phyloP scores from a whole-genome alignment of 495 filamentous ascomycete genomes.

The Aspergillus conjunctus region DNA sequence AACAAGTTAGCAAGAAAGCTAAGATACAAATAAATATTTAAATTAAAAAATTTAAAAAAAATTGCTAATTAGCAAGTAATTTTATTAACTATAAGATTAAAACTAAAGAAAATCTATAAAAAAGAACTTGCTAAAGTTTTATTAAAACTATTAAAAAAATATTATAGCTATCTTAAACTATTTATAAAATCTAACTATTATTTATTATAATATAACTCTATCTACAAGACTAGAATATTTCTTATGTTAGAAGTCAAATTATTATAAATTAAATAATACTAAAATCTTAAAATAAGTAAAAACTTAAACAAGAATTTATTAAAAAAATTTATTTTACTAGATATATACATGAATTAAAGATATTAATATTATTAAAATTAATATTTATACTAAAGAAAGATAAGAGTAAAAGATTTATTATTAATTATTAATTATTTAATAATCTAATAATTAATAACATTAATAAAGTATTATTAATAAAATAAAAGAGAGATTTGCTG shows the following conservation, averaged over 20 bases:
- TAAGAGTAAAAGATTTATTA: constrained; percentile 12
- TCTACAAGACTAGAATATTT: too few species aligned
- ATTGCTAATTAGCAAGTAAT: too few species aligned
- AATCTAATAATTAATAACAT: neutral
- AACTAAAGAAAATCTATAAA: too few species aligned
- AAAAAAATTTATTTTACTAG: too few species aligned
- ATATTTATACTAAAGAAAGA: constrained; percentile 5
- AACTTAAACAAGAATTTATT: neutral
- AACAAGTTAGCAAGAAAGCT: neutral
- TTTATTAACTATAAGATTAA: too few species aligned
- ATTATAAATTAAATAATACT: neutral
- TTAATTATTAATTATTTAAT: constrained; percentile 16
- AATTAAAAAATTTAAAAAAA: too few species aligned
- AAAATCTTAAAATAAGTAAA: neutral
- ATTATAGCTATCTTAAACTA: neutral
- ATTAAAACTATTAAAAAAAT: neutral
- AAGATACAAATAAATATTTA: too few species aligned
- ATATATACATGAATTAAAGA: too few species aligned
- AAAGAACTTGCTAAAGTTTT: neutral
- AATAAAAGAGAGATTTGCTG: constrained; percentile 5
- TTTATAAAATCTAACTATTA: neutral
- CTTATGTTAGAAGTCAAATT: too few species aligned
- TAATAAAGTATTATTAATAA: constrained; percentile 12
- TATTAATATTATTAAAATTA: too few species aligned
- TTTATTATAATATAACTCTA: neutral